Base-by-base conservation (phyloP, 75 land plant genomes). In the Gnetum montanum region DNA sequence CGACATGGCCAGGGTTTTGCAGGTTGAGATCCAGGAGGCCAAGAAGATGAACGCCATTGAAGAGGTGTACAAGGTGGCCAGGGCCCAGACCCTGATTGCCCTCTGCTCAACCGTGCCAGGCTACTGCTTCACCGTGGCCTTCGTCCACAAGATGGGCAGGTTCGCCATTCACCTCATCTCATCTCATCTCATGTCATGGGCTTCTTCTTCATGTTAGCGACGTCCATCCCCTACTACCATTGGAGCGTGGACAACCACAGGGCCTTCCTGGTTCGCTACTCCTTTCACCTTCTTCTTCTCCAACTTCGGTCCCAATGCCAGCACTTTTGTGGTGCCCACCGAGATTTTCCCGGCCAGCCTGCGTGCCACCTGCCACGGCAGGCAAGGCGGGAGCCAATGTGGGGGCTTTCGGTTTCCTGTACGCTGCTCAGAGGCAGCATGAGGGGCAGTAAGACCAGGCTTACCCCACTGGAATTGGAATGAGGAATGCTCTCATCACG, bases 361-460 rank as follows among this genome's bases (percentile, higher is more conserved):
- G 33, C 49, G 79, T 6, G 66, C 79, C 26, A 76, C 79, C 15
- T 76, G 79, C 59, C 78, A 74, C 66, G 78, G 29, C 66, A 1
- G 79, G 79, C 16, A 76, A 76, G 58, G 66, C 79, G 1, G 79
- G 79, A n/a, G 79, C 79, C 18, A 74, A 73, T 29, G 53, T 73
- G 1, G 79, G 79, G 1, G 47, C 79, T 0, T 76, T 76, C 33
- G 79, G 79, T 20, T 76, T 76, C 51, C 36, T 76, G 3, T 76
- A 76, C 48, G 66, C 79, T 12, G 64, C 78, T 24, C 79, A 73
- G 68, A 71, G 54, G 43, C 31, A 37, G 23, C 41, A 63, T 16
- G 35, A 19, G 31, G 59, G 41, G 5, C 23, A 72, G 57, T 57
- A 60, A 6, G 69, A 75, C 27, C 50, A 22, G 16, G 79, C 77